Base-by-base conservation (phyloP, 2,329 filamentous ascomycete genomes). In the Alternaria metachromatica region DNA sequence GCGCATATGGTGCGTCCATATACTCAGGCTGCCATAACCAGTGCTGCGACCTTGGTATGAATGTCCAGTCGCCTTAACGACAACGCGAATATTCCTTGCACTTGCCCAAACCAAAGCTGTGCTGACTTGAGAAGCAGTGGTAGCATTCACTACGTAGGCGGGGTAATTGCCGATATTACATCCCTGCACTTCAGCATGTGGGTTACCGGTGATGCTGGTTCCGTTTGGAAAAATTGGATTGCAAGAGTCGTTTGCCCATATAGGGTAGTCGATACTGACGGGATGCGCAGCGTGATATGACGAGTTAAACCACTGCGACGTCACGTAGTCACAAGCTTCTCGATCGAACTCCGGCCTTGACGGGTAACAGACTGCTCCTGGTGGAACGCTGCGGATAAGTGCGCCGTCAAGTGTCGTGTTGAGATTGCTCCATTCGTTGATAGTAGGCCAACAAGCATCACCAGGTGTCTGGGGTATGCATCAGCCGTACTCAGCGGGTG, bases 181-280 rank as follows among this genome's bases (percentile, higher is more conserved):
- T 9, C 74, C 71, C 18, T 60, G 67, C 11, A 60, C 55, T 9
- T 71, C 72, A 10, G 71, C 75, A 30, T 64, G 48, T 3, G 53
- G 18, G 50, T 74, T 72, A 2, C 75, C 71, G 18, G 67, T 75
- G 1, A 78, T 25, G 26, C 70, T 76, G 3, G 74, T 77, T 0
- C 75, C 76, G 45, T 78, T 77, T 1, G 64, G 68, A 26, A 62
- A 75, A 20, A 76, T 75, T 3, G 75, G 76, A 33, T 73, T 72
- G 62, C 75, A 77, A 6, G 70, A 70, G 30, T 77, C 72, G 60
- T 78, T 73, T 0, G 74, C 62, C 74, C 69, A 77, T 48, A 71
- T 57, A 1, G 72, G 74, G 48, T 73, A 75, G 56, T 73, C 75
- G 18, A 77, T 66, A 61, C 74, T 76, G 60, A 76, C 65, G 2